These are phyloP conservation scores for Colletotrichum chlorophyti DNA, from an alignment of 2,329 filamentous ascomycete species.

Conservation along the genomic window DNA sequence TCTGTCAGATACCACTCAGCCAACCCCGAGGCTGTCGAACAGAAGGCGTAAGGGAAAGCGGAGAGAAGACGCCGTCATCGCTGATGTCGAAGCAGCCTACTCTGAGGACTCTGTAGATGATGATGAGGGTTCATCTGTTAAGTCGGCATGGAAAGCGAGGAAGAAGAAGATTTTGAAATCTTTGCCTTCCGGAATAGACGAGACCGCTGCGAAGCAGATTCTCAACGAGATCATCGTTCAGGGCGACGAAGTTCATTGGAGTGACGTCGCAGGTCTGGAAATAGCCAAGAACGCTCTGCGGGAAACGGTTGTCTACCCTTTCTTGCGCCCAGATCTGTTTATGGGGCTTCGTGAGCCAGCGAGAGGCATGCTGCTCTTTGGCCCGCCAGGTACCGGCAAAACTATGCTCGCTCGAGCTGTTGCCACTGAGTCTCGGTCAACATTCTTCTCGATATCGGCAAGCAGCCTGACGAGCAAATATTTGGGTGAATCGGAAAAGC, in stretches of 20 bases:
- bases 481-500: slow-evolving; percentile 93
- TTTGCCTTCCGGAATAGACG: slow-evolving; percentile 82
- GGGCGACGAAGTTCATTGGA: slow-evolving; percentile 94
- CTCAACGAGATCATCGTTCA: slow-evolving; percentile 95
- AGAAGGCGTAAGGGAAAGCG: slow-evolving; percentile 33
- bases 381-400: slow-evolving; percentile 96
- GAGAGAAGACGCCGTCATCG: slow-evolving; percentile 43
- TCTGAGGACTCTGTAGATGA: slow-evolving; percentile 46
- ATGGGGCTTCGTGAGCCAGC: slow-evolving; percentile 94
- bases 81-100: slow-evolving; percentile 54
- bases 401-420: slow-evolving; percentile 97
- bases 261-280: slow-evolving; percentile 89
- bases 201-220: slow-evolving; percentile 85
- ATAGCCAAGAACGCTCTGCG: slow-evolving; percentile 90
- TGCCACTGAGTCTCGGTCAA: slow-evolving; percentile 91
- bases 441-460: slow-evolving; percentile 96
- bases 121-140: slow-evolving; percentile 45
- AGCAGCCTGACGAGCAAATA: slow-evolving; percentile 96
- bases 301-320: slow-evolving; percentile 96
- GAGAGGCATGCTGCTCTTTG: slow-evolving; percentile 93
- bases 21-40: neutral
- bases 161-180: slow-evolving; percentile 75
- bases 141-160: slow-evolving; percentile 65
- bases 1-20: neutral
- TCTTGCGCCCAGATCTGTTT: slow-evolving; percentile 92